Base-by-base conservation (phyloP, 2,329 filamentous ascomycete genomes). In the Neonectria sp. region DNA sequence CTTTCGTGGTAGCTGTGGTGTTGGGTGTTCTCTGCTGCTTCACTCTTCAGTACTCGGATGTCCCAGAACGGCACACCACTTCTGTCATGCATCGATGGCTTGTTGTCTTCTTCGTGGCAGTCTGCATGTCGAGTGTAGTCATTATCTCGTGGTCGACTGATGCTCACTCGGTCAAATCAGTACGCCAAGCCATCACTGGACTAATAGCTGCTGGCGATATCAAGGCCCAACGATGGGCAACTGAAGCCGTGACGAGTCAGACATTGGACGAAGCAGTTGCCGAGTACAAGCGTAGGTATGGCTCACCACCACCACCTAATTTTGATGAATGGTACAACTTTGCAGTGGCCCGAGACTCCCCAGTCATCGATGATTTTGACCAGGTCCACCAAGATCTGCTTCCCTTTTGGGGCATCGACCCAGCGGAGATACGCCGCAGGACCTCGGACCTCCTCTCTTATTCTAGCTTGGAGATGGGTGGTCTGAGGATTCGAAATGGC, bases 311-410 rank as follows among this genome's bases (percentile, higher is more conserved):
- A 17, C 93, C 93, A 13, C 92, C 90, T 3, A 87, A 92, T 68
- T 96, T 95, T 72, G 93, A 95, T 75, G 90, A 90, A 71, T 96
- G 93, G 93, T 95, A 91, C 76, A 86, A 91, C 37, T 95, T 93
- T 76, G 92, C 93, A 7, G 87, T 85, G 66, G 83, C 86, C 13
- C 80, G 81, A 51, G 79, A 86, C 27, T 92, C 93, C 0, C 85
- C 89, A 62, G 83, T 95, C 65, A 89, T 95, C 60, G 93, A 96
- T 74, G 90, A 93, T 75, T 96, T 92, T 73, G 91, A 93, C 73
- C 92, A 90, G 45, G 93, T 95, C 61, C 88, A 92, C 73, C 84
- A 90, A 59, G 89, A 92, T 65, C 79, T 95, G n/a, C 81, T 92
- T 4, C 93, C 93, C 0, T 95, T 95, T 76, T 95, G 93, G 93